Base-by-base conservation (phyloP, 1,284 basidiomycete genomes). In the Rhodotorula sp. region DNA sequence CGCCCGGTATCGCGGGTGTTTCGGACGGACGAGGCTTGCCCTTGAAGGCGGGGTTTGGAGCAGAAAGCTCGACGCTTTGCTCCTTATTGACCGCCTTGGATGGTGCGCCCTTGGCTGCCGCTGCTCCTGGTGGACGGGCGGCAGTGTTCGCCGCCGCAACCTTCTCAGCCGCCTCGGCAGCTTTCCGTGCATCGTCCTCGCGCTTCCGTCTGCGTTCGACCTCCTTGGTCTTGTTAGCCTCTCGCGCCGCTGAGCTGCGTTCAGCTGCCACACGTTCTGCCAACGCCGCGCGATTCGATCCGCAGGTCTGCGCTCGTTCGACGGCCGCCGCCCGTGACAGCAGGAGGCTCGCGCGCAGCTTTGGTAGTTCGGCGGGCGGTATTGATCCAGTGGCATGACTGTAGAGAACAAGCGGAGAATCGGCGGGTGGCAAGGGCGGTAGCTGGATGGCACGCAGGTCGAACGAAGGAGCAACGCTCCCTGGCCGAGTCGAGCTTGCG, bases 381-480 rank as follows among this genome's bases (percentile, higher is more conserved):
- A 67, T 22, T 0, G 66, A 56, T 12, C 70, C 70, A 29, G 58
- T 59, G 6, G 51, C 51, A n/a, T 33, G 57, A 4, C 60, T 48
- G 67, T 53, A 30, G 49, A 59, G 46, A 53, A 26, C 42, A 45
- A 75, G 30, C 29, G 67, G 64, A 24, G 51, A 60, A 22, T 51
- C 62, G 48, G 58, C 24, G 22, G 56, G 58, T 1, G 67, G 72
- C 18, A 46, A 54, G 8, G 67, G 62, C 45, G 68, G 60, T 18
- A 71, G 60, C 37, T 68, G 51, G 67, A 75, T 73, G n/a, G 68
- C 69, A 55, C 51, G 64, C 44, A 69, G 60, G 37, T 42, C 55
- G n/a, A 4, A 6, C n/a, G 59, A 48, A 17, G 58, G 42, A 24
- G 56, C 24, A 14, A 42, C 37, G 56, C 46, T 33, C n/a, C 62